Evolutionary conservation across 345 rosid species (phyloP).

Genomic region (Melaleuca alternifolia): DNA sequence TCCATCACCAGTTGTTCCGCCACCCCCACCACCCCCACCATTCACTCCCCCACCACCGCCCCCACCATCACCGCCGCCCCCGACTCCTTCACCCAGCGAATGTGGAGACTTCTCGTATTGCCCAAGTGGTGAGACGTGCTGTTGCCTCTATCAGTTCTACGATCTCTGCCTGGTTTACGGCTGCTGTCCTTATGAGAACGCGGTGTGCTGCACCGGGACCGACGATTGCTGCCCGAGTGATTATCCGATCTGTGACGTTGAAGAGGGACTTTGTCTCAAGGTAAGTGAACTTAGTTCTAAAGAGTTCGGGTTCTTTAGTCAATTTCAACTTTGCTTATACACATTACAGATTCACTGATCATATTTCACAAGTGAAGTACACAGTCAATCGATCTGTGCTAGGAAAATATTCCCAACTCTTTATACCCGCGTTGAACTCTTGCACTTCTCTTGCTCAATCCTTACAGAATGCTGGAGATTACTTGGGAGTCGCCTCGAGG

Average conservation of each 20-base stretch:
- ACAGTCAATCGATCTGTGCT: neutral
- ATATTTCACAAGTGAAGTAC: neutral
- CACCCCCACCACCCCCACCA: constrained; percentile 16
- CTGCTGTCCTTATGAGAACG: constrained; percentile 50
- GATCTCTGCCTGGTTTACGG: constrained; percentile 36
- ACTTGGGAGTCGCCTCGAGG: constrained; percentile 31
- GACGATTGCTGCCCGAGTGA: constrained; percentile 58
- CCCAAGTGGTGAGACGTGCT: constrained; percentile 43
- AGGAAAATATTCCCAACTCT: neutral
- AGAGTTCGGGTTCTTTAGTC: neutral
- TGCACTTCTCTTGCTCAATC: neutral
- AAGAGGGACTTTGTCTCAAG: constrained; percentile 48
- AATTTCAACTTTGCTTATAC: neutral
- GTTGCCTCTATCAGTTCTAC: constrained; percentile 30
- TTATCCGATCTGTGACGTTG: constrained; percentile 45
- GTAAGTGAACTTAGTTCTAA: constrained; percentile 3
- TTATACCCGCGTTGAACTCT: neutral
- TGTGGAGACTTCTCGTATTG: constrained; percentile 49
- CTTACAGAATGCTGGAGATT: constrained; percentile 25
- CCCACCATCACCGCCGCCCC: constrained; percentile 12
- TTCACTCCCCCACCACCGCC: constrained; percentile 15
- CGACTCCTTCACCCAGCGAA: constrained; percentile 37
- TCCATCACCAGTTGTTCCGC: constrained; percentile 15
- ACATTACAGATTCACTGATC: neutral
- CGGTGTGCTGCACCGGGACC: constrained; percentile 44